Evolutionary conservation across 768 basidiomycete species (phyloP), one percentile per base, ranked within the genome.

Genomic region (Epithele typhae): DNA sequence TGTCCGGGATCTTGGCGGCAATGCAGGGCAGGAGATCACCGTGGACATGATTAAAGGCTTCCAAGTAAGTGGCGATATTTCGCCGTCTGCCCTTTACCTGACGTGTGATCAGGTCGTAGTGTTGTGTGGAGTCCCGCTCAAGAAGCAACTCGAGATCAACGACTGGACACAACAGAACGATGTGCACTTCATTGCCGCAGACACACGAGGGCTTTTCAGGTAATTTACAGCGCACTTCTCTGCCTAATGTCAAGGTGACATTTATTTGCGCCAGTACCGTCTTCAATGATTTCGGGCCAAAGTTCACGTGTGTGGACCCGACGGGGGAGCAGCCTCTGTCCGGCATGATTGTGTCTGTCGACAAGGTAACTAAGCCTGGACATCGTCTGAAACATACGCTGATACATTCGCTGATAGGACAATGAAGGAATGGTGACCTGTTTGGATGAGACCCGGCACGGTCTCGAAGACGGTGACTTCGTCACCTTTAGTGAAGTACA

Each of bases 391-490:
- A 37, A 42, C 19, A 15, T 14, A 37, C 9, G 41, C 30, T 18
- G 22, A 11, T 19, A 22, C 18, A 23, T 36, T 23, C 25, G 23
- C 3, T 15, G 17, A 24, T 47, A 95, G 92, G 86, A 83, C 50
- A 72, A 76, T 37, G 92, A 96, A 43, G 94, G 87, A n/a, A 68
- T 98, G 18, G 95, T 98, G 6, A 96, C 95, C 10, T 96, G 93
- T 63, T 71, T 97, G 49, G 96, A 99, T 56, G 96, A 99, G 71
- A 87, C 95, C 10, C 81, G 96, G 49, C 96, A 98, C 64, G 96
- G 96, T 17, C 77, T 99, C n/a, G 93, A 97, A 64, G 96, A 98
- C 63, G 96, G 96, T 14, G 92, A 98, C 62, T 98, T 84, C 59
- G 94, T 98, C 19, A 94, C 96, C 4, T 98, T 99, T 71, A 78